Conservation (phyloP, 495 filamentous ascomycete genomes). For the Penicillium ucsense region DNA sequence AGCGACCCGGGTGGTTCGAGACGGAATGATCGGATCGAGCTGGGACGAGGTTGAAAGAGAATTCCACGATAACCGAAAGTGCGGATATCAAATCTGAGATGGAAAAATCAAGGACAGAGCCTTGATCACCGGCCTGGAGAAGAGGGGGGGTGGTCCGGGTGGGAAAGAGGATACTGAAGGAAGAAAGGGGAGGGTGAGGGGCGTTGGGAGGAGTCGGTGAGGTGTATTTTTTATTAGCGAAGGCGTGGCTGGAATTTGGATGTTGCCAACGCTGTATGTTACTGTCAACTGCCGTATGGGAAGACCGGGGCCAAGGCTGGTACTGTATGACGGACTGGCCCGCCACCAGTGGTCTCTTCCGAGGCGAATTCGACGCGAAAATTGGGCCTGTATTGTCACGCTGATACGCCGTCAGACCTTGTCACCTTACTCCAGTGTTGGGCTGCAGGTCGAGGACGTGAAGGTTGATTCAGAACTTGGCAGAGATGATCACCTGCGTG, state of each 20-base stretch:
- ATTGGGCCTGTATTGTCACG: conserved; percentile 7
- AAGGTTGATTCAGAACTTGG: too few relatives aligned
- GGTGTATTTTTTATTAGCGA: conserved; percentile 20
- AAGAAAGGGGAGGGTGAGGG: conserved; percentile 11
- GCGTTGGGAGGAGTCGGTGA: conserved; percentile 22
- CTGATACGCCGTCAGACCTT: background rate
- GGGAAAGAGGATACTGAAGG: background rate
- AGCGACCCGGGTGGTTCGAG: conserved; percentile 1
- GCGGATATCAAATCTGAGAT: too few relatives aligned
- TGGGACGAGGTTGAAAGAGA: background rate
- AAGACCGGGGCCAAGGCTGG: too few relatives aligned
- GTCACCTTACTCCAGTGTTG: background rate
- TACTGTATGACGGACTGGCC: too few relatives aligned
- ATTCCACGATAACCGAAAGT: conserved; percentile 1
- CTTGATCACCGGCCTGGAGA: conserved; percentile 21
- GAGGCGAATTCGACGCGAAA: background rate
- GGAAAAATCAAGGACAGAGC: conserved; percentile 28
- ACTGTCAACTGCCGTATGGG: conserved; percentile 6
- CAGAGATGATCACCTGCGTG: too few relatives aligned
- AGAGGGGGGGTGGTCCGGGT: conserved; percentile 1
- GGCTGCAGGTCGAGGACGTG: conserved; percentile 6
- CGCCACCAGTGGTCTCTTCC: too few relatives aligned
- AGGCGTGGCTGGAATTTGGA: conserved; percentile 11
- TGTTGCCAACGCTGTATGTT: background rate
- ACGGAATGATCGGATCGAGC: too few relatives aligned